A percentile compares a stretch with the other conserved stretches of the same genome.
Conservation (phyloP, 2,329 filamentous ascomycete genomes). For the Stachybotrys chartarum region DNA sequence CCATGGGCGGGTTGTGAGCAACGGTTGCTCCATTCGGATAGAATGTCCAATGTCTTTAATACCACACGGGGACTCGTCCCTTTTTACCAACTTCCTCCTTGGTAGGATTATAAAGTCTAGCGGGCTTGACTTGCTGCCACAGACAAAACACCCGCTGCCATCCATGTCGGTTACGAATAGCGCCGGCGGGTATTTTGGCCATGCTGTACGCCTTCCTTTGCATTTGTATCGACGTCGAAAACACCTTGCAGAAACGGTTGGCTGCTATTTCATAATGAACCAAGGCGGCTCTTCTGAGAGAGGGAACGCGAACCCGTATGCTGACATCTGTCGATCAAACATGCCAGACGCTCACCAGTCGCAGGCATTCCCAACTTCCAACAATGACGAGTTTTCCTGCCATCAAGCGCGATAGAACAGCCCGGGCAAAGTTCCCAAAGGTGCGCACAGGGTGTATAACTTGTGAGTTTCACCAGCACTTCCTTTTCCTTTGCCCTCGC, state of each 20-base stretch:
- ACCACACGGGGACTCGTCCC: neutral
- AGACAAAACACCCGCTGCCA: neutral
- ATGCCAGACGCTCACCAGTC: neutral
- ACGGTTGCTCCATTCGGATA: neutral
- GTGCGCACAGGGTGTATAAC: conserved; percentile 23
- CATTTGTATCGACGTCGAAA: neutral
- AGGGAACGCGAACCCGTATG: neutral
- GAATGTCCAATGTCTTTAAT: neutral
- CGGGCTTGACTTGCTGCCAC: neutral
- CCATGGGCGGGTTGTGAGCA: neutral
- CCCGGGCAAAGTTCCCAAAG: conserved; percentile 21
- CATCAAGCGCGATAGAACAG: conserved; percentile 3
- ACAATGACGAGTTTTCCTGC: neutral
- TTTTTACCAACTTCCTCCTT: neutral
- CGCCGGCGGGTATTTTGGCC: neutral
- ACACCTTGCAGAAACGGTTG: neutral
- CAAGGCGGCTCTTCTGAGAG: neutral
- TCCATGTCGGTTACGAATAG: neutral
- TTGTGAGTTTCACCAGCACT: conserved; percentile 14
- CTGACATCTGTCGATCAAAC: neutral
- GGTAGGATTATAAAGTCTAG: neutral
- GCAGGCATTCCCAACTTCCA: neutral
- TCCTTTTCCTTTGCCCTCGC: neutral
- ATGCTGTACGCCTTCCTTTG: neutral
- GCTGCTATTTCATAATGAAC: neutral